Conservation (phyloP, 441 rosid species). For the Populus hybrid region DNA sequence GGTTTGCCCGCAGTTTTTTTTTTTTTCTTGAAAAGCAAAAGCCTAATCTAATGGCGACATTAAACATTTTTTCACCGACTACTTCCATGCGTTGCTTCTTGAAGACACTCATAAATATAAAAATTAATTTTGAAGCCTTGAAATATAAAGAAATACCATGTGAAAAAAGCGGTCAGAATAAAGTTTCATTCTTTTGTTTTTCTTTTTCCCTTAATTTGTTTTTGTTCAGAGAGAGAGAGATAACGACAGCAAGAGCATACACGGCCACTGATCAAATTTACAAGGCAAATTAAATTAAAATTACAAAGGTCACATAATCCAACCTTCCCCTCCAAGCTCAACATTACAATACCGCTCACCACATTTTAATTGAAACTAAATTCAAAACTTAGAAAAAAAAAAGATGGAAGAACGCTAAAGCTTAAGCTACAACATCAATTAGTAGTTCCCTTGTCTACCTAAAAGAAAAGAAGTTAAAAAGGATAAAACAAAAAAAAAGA, state of each 20-base stretch:
- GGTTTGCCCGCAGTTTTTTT: not conserved
- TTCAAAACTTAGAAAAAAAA: too few relatives aligned
- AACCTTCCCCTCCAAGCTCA: not conserved
- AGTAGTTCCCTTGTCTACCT: slow-evolving; percentile 27
- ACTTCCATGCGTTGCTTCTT: not conserved
- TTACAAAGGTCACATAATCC: slow-evolving; percentile 17
- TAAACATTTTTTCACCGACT: not conserved
- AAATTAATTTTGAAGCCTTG: not conserved
- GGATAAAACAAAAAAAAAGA: not conserved
- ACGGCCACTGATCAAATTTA: slow-evolving; percentile 21
- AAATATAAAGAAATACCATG: slow-evolving; percentile 3
- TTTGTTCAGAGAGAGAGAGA: not conserved
- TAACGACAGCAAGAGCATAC: slow-evolving; percentile 4
- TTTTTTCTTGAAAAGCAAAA: not conserved
- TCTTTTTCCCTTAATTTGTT: not conserved
- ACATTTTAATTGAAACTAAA: slow-evolving; percentile 6
- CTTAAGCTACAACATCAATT: slow-evolving; percentile 27
- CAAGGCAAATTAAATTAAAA: slow-evolving; percentile 21
- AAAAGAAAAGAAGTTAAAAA: slow-evolving; percentile 6
- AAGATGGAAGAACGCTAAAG: not conserved
- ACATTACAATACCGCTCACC: slow-evolving; percentile 5
- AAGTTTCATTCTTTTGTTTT: not conserved
- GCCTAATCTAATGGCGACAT: not conserved
- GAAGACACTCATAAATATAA: too few relatives aligned
- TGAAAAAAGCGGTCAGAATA: slow-evolving; percentile 15